These are phyloP conservation scores for Macrophomina tecta DNA, from an alignment of 2,329 filamentous ascomycete species.

Conservation along the genomic window DNA sequence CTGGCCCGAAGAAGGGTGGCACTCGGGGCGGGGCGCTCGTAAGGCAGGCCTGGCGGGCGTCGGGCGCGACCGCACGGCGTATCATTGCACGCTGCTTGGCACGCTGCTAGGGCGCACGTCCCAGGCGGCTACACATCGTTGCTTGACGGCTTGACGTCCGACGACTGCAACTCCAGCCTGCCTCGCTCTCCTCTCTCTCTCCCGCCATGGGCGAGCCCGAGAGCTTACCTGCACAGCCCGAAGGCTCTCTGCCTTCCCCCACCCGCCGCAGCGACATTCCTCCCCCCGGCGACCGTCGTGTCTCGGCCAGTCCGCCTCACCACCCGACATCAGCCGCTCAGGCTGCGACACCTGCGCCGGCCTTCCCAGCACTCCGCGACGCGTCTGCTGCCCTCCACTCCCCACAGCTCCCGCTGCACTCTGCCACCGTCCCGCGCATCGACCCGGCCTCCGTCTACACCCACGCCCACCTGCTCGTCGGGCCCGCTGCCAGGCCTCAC, in stretches of 20 bases:
- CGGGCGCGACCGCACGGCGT: neutral
- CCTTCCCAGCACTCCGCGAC: neutral
- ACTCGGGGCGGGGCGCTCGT: slow-evolving; percentile 11
- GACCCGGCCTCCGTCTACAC: slow-evolving; percentile 10
- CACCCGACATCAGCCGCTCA: slow-evolving; percentile 25
- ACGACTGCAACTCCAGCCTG: slow-evolving; percentile 18
- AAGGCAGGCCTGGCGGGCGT: slow-evolving; percentile 5
- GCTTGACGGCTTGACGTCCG: slow-evolving; percentile 21
- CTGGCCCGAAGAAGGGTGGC: neutral
- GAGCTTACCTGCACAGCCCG: slow-evolving; percentile 24
- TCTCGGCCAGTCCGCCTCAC: slow-evolving; percentile 18
- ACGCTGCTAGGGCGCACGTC: slow-evolving; percentile 12
- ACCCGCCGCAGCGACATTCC: neutral
- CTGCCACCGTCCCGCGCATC: slow-evolving; percentile 23
- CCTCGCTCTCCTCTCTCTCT: neutral
- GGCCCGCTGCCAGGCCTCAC: slow-evolving; percentile 38
- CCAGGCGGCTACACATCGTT: slow-evolving; percentile 11
- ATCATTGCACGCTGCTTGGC: slow-evolving; percentile 10
- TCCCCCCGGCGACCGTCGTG: neutral
- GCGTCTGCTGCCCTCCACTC: neutral
- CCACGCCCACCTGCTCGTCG: slow-evolving; percentile 33
- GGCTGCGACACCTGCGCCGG: slow-evolving; percentile 11
- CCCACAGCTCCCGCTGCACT: slow-evolving; percentile 10
- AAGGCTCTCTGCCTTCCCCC: slow-evolving; percentile 9
- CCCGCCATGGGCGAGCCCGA: slow-evolving; percentile 26